Evolutionary conservation across 805 yeast species (phyloP).

Genomic region (Yarrowia osloensis): DNA sequence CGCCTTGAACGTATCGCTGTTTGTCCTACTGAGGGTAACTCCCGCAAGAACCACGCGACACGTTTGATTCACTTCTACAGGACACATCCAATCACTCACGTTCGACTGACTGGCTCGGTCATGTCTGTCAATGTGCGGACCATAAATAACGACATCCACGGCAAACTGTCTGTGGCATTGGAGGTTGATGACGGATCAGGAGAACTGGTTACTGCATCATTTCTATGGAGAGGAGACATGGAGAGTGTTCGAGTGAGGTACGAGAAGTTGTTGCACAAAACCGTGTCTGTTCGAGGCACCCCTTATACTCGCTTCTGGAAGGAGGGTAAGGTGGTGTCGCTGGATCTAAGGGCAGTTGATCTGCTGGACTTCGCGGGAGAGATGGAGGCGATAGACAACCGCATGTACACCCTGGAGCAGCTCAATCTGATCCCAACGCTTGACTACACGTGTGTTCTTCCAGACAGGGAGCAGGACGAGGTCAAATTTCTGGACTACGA

Average conservation of each 20-base stretch:
- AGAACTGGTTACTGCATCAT: neutral
- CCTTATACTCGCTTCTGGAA: neutral
- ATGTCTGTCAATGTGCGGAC: neutral
- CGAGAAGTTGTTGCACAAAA: slow-evolving; percentile 1
- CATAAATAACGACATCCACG: neutral
- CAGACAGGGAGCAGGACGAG: neutral
- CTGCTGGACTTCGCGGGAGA: neutral
- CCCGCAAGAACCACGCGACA: neutral
- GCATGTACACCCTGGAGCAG: slow-evolving; percentile 10
- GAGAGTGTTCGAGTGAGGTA: neutral
- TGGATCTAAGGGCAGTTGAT: slow-evolving; percentile 1
- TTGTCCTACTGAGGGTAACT: neutral
- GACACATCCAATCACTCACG: slow-evolving; percentile 18
- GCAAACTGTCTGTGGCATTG: neutral
- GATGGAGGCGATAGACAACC: slow-evolving; percentile 7
- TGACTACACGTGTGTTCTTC: neutral
- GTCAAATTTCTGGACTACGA: neutral
- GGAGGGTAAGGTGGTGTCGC: neutral
- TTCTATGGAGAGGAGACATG: neutral
- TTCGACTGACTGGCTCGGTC: slow-evolving; percentile 1
- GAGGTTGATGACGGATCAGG: slow-evolving; percentile 20
- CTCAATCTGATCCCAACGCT: neutral
- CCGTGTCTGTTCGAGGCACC: slow-evolving; percentile 9
- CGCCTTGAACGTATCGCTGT: neutral
- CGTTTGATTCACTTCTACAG: neutral